Evolutionary conservation across 106 monocot genomes (phyloP), one percentile per base, ranked within the genome.

Genomic region (Ottelia alismoides): DNA sequence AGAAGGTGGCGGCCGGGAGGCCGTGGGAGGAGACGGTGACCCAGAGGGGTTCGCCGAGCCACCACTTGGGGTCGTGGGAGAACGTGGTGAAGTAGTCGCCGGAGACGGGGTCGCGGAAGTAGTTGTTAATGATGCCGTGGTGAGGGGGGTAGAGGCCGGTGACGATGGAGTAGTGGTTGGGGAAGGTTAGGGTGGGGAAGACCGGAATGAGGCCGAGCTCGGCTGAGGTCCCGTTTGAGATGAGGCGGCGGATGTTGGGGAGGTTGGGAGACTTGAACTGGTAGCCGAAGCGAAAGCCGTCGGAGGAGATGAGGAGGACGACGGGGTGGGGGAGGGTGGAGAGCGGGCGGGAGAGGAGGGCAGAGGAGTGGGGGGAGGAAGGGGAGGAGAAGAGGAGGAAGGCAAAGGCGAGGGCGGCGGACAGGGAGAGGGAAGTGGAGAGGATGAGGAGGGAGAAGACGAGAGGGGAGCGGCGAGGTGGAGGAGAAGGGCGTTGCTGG

Each of bases 11-110:
- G 6, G 84, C 84, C 7, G 44, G 60, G 58, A 69, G 16, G 10
- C 80, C 72, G 2, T 78, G 69, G 60, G 67, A 47, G 20, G 43
- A 77, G 30, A 70, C 81, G 27, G 90, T 85, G 61, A 68, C 78
- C 90, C 81, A 91, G 20, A 91, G 66, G 11, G 90, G 90, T 58
- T 84, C 75, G 3, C 84, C 84, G n/a, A 91, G 72, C 90, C 90
- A 91, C 84, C 84, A 84, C 45, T 70, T 72, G 29, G 90, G 69
- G 11, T 81, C 75, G 56, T 78, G 76, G 66, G 65, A 77, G 2
- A 4, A n/a, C 58, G 65, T 72, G 20, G 46, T 52, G 66, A 90
- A 90, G 40, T 4, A 3, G 18, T 56, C 72, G 49, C 75, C 69
- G 49, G 73, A 45, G 40, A 14, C 44, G 2, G 78, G 84, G 19